A percentile compares a stretch with the other conserved stretches of the same genome.
Conservation (phyloP, 495 filamentous ascomycete species). For the Aspergillus affinis region DNA sequence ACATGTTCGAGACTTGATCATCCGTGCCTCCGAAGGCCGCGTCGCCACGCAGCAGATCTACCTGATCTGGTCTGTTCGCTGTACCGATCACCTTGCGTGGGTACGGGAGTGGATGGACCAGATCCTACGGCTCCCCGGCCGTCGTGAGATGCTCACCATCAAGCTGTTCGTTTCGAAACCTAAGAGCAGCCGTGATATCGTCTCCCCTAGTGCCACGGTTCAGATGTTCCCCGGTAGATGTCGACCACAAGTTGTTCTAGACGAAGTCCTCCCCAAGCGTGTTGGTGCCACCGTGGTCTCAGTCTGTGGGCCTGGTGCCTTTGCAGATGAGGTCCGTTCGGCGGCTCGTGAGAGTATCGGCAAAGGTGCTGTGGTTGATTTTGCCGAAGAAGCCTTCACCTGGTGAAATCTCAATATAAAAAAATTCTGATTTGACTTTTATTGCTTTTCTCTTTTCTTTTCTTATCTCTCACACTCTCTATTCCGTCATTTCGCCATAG, state of each 20-base stretch:
- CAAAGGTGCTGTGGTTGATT: conserved; percentile 71
- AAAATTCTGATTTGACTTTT: conserved; percentile 10
- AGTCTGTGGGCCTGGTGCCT: conserved; percentile 85
- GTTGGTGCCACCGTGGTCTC: conserved; percentile 82
- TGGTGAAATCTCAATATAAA: conserved; percentile 52
- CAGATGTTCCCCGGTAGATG: conserved; percentile 84
- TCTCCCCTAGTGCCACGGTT: conserved; percentile 76
- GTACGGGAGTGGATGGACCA: conserved; percentile 94
- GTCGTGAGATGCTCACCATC: conserved; percentile 79
- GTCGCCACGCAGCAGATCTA: conserved; percentile 78
- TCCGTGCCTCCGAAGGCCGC: conserved; percentile 64
- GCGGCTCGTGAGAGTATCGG: conserved; percentile 68
- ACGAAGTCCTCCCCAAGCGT: conserved; percentile 72
- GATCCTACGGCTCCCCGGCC: conserved; percentile 78
- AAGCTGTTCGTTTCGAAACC: conserved; percentile 90
- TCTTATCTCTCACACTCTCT: conserved; percentile 5
- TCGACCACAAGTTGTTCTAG: conserved; percentile 59
- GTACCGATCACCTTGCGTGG: conserved; percentile 87
- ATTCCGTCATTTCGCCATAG: neutral
- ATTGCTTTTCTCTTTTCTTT: conserved; percentile 18
- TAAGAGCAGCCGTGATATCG: conserved; percentile 72
- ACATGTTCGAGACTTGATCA: conserved; percentile 71
- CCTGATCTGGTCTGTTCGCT: conserved; percentile 88
- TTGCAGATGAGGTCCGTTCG: conserved; percentile 81
- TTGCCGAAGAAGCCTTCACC: conserved; percentile 93